phyloP scores from a whole-genome alignment of 1,284 basidiomycete species.

The Naganishia albida region DNA sequence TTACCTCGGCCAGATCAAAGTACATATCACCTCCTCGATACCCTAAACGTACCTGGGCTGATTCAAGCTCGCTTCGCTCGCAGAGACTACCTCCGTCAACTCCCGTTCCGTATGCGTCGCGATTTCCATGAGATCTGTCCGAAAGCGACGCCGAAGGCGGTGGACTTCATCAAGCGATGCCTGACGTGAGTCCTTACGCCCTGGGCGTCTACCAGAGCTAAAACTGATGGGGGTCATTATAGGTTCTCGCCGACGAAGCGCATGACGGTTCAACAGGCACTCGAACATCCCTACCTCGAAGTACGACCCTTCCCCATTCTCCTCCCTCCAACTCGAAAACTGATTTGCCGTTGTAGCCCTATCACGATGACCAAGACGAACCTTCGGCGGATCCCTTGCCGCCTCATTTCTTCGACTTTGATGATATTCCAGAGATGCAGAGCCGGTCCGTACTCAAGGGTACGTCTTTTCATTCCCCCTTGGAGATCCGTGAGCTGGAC shows the following conservation, averaged over 20 bases:
- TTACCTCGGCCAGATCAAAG: conserved; percentile 75
- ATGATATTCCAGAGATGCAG: conserved; percentile 58
- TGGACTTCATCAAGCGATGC: conserved; percentile 86
- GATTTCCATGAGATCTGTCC: conserved; percentile 75
- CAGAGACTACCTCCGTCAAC: conserved; percentile 82
- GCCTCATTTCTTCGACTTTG: conserved; percentile 87
- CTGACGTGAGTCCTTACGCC: conserved; percentile 62
- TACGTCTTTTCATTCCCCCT: conserved; percentile 37
- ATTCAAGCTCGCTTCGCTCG: conserved; percentile 6
- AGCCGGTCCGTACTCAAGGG: conserved; percentile 57
- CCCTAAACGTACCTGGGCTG: background rate
- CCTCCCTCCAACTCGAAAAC: conserved; percentile 37
- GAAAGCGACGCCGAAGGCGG: conserved; percentile 78
- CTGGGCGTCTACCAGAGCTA: conserved; percentile 4
- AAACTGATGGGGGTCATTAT: conserved; percentile 39
- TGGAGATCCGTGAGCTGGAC: no score
- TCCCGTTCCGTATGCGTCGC: conserved; percentile 85
- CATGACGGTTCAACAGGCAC: conserved; percentile 84
- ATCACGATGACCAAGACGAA: conserved; percentile 87
- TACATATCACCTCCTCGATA: conserved; percentile 32
- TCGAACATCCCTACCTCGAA: conserved; percentile 88
- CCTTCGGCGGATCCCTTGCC: conserved; percentile 76
- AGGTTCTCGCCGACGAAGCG: conserved; percentile 82
- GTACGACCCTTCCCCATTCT: conserved; percentile 54
- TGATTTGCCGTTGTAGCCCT: conserved; percentile 59